phyloP scores from a whole-genome alignment of 805 yeast species.

The Myxozyma sirexii region DNA sequence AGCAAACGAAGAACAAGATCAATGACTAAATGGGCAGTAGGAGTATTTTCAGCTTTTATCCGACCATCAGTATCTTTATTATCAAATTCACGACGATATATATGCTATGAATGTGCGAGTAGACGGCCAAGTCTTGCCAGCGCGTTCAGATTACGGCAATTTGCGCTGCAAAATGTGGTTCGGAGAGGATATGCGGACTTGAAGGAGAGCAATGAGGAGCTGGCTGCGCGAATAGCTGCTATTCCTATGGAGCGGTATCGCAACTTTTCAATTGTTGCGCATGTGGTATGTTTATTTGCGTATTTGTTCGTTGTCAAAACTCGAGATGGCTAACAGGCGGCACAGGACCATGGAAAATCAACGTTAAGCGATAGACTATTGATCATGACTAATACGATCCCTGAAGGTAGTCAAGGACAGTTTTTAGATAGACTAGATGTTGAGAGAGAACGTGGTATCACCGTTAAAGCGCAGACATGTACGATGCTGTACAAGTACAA shows the following conservation, averaged over 20 bases:
- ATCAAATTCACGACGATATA: too few relatives aligned
- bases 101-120: neutral
- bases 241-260: conserved; percentile 84
- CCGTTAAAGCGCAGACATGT: conserved; percentile 96
- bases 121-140: neutral
- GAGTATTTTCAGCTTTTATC: too few relatives aligned
- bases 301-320: neutral
- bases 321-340: neutral
- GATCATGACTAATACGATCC: conserved; percentile 86
- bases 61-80: too few relatives aligned
- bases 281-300: conserved; percentile 54
- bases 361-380: conserved; percentile 85
- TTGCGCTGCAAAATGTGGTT: neutral
- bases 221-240: conserved; percentile 63
- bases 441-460: conserved; percentile 93
- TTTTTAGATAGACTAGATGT: conserved; percentile 91
- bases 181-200: neutral
- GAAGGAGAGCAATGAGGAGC: conserved; percentile 24
- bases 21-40: too few relatives aligned
- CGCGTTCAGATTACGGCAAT: neutral
- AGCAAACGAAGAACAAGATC: too few relatives aligned
- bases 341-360: conserved; percentile 61
- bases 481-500: conserved; percentile 79
- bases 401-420: conserved; percentile 70
- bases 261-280: conserved; percentile 94